Percentiles rank a stretch among this genome's conserved stretches.
Conservation (phyloP, 2,329 filamentous ascomycete species). For the Exophiala viscosa region DNA sequence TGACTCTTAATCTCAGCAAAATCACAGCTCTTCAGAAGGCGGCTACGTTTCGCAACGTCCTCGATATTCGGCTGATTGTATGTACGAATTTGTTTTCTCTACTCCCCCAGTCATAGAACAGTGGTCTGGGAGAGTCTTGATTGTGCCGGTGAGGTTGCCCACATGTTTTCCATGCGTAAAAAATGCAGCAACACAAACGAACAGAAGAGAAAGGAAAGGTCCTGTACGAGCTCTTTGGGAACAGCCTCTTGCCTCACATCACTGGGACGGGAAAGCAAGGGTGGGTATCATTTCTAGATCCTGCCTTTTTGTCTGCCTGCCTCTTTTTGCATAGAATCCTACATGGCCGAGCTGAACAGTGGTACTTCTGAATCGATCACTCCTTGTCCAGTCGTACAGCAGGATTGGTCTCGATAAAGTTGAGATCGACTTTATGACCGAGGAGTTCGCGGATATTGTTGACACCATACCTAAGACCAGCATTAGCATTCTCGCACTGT, state of each 20-base stretch:
- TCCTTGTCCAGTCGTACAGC: slow-evolving; percentile 87
- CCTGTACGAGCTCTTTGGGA: background rate
- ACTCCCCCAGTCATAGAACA: slow-evolving; percentile 43
- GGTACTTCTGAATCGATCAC: background rate
- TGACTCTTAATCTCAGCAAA: slow-evolving; percentile 53
- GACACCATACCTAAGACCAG: slow-evolving; percentile 56
- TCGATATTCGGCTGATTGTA: slow-evolving; percentile 38
- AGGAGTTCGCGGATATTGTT: slow-evolving; percentile 89
- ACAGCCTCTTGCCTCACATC: no score
- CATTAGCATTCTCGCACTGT: slow-evolving; percentile 1
- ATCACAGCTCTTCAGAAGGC: slow-evolving; percentile 63
- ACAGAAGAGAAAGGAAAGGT: background rate
- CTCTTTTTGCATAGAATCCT: background rate
- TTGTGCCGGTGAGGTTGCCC: no score
- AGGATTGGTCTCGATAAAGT: slow-evolving; percentile 86
- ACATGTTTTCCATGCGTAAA: no score
- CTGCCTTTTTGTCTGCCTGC: slow-evolving; percentile 11
- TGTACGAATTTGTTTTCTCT: slow-evolving; percentile 33
- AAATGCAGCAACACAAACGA: no score
- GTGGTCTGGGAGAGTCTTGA: slow-evolving; percentile 45
- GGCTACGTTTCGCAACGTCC: no score
- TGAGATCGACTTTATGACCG: slow-evolving; percentile 91
- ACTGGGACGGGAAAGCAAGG: background rate
- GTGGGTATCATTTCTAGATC: slow-evolving; percentile 27
- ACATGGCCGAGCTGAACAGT: no score